Evolutionary conservation across 768 basidiomycete species (phyloP), one percentile per base, ranked within the genome.

Genomic region (Exidia glandulosa): DNA sequence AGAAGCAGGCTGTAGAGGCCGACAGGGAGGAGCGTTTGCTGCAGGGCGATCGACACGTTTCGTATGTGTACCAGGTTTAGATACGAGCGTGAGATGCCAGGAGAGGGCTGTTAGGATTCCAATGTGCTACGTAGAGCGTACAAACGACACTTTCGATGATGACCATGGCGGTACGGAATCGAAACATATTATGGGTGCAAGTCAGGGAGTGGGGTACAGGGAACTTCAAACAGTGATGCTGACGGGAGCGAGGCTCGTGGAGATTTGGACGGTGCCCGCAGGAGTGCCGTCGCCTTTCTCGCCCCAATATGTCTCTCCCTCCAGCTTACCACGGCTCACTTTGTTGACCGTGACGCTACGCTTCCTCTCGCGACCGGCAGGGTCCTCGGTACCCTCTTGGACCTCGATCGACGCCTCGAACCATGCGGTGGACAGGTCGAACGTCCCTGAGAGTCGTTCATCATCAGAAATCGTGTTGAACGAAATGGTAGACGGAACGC

Each of bases 21-120:
- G 59, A 63, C 3, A 65, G 67, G 19, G 68, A 66, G 34, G 66
- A 69, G 10, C 69, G 60, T 52, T 19, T 69, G 14, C 47, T 60
- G 2, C 60, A 70, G 13, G 71, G 72, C 0, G 73, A 74, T 59
- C 68, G 68, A 50, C 66, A 73, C 23, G 54, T 71, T 6, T 31
- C 63, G 32, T 72, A 68, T 59, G 68, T 60, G 47, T 72, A 72
- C 62, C 71, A 65, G 48, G 61, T 70, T 56, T 70, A 45, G 19
- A 45, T 6, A 45, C 41, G 41, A 45, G 12, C 12, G 41, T 12
- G 9, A 6, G 19, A 7, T 7, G 34, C 34, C 7, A n/a, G n/a
- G n/a, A n/a, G n/a, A n/a, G n/a, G n/a, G n/a, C n/a, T n/a, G n/a
- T n/a, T n/a, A n/a, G n/a, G n/a, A n/a, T n/a, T n/a, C n/a, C n/a